phyloP scores from a whole-genome alignment of 1,284 basidiomycete species.

The Pseudozyma pruni region DNA sequence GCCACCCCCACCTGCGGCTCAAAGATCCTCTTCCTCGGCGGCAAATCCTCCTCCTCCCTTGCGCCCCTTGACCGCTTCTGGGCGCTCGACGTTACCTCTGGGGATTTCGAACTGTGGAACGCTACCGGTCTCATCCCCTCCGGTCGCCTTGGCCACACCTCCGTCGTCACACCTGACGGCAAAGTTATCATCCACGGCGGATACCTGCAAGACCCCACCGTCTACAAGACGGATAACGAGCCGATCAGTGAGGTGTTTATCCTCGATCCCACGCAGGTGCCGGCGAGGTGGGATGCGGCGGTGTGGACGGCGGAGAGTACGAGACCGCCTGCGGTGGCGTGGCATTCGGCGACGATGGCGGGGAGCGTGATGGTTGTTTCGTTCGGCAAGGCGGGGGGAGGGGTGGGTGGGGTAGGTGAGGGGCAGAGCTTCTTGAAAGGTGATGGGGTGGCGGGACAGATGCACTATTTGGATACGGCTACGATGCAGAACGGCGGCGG shows the following conservation, averaged over 20 bases:
- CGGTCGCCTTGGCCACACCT: conserved; percentile 65
- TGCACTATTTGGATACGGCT: conserved; percentile 28
- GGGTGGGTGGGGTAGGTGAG: not conserved
- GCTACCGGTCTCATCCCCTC: conserved; percentile 54
- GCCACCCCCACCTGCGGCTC: conserved; percentile 19
- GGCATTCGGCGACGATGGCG: conserved; percentile 64
- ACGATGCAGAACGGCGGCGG: conserved; percentile 28
- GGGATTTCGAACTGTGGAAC: conserved; percentile 56
- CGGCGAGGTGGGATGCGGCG: conserved; percentile 44
- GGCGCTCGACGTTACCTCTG: conserved; percentile 54
- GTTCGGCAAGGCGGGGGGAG: conserved; percentile 54
- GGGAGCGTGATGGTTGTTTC: conserved; percentile 60
- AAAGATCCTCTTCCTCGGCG: conserved; percentile 63
- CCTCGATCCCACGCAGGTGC: conserved; percentile 53
- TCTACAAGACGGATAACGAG: conserved; percentile 17
- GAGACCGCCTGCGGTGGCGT: conserved; percentile 58
- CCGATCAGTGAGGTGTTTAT: conserved; percentile 57
- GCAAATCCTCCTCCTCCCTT: conserved; percentile 55
- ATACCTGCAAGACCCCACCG: conserved; percentile 38
- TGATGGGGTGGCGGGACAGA: not conserved
- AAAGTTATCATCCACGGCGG: conserved; percentile 67
- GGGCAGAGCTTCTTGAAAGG: conserved; percentile 18
- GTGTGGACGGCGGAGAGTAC: conserved; percentile 18
- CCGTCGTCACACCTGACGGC: conserved; percentile 54
- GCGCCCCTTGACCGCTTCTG: conserved; percentile 51